These are phyloP conservation scores for Rhizopogon roseolus DNA, from an alignment of 768 basidiomycete species.

Conservation along the genomic window DNA sequence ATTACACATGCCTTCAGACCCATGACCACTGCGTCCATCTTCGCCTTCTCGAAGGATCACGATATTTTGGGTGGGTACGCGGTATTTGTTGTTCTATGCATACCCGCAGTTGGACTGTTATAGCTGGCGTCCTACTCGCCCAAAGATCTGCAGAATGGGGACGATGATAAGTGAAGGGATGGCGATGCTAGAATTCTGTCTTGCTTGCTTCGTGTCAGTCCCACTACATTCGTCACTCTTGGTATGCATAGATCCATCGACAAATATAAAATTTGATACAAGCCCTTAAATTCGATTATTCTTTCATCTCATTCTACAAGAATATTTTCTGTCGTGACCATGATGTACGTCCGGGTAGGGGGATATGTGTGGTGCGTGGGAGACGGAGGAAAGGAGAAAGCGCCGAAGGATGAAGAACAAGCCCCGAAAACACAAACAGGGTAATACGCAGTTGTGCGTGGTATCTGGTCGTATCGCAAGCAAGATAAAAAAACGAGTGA, in stretches of 20 bases:
- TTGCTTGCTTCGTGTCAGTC: neutral
- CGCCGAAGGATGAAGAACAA: constrained; percentile 15
- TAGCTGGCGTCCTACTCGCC: constrained; percentile 36
- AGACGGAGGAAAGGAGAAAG: constrained; percentile 8
- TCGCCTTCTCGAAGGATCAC: constrained; percentile 45
- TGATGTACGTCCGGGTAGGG: constrained; percentile 16
- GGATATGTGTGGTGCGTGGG: constrained; percentile 11
- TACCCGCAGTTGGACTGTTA: constrained; percentile 9
- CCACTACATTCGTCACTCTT: neutral
- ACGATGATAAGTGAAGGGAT: constrained; percentile 6
- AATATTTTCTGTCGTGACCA: constrained; percentile 20
- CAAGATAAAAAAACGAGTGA: constrained; percentile 16
- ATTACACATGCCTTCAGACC: constrained; percentile 49
- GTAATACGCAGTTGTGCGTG: constrained; percentile 5
- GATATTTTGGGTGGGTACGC: constrained; percentile 43
- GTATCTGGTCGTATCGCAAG: constrained; percentile 28
- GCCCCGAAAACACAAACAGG: constrained; percentile 19
- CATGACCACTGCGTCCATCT: constrained; percentile 49
- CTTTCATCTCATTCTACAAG: constrained; percentile 22
- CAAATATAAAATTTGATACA: constrained; percentile 23
- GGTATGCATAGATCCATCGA: neutral
- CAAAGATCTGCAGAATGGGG: constrained; percentile 31
- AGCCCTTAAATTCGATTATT: constrained; percentile 23
- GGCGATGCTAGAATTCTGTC: too few relatives aligned
- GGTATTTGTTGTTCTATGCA: constrained; percentile 35